Conservation (phyloP, 306 rosid genomes). For the Fragaria iinumae region DNA sequence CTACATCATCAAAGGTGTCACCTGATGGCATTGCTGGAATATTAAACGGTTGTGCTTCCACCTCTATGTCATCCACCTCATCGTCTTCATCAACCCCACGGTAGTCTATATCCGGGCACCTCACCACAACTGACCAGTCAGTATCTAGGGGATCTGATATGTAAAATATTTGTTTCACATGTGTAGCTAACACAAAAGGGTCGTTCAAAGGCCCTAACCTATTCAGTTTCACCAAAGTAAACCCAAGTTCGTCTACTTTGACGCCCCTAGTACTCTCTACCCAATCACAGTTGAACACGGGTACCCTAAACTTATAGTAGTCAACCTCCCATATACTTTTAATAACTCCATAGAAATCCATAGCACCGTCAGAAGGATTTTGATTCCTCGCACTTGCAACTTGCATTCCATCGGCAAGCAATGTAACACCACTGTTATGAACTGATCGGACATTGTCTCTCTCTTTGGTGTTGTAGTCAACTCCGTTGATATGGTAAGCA, state of each 20-base stretch:
- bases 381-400: not conserved
- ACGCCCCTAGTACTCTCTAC: not conserved
- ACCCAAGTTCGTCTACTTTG: not conserved
- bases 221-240: too few relatives aligned
- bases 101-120: too few relatives aligned
- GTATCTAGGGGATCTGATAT: too few relatives aligned
- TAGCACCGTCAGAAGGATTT: not conserved
- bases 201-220: too few relatives aligned
- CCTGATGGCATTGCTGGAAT: too few relatives aligned
- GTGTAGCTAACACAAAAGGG: too few relatives aligned
- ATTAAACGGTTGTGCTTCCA: too few relatives aligned
- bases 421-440: not conserved
- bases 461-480: not conserved
- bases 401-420: not conserved
- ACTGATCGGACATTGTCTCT: not conserved
- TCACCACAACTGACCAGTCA: too few relatives aligned
- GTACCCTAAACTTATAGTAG: not conserved
- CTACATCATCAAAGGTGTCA: too few relatives aligned
- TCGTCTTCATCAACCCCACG: too few relatives aligned
- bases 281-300: not conserved
- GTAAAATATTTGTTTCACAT: too few relatives aligned
- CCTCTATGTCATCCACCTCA: too few relatives aligned
- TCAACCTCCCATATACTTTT: not conserved
- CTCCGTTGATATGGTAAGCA: not conserved
- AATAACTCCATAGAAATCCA: not conserved